Evolutionary conservation across 371 early-diverging fungal genomes (phyloP).

Genomic region (Mucor lusitanicus): DNA sequence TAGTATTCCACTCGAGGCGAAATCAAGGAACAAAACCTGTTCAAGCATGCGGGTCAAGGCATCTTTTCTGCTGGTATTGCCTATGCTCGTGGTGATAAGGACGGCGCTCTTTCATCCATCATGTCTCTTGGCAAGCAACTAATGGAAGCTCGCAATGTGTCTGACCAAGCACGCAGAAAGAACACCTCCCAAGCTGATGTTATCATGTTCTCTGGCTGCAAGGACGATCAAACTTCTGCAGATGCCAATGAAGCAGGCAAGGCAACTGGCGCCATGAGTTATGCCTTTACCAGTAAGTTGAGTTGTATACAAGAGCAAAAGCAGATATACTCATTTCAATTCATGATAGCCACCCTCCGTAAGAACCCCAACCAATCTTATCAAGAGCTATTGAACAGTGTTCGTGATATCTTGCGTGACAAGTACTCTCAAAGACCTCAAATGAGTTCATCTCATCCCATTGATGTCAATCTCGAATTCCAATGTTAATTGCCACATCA

Average conservation of each 20-base stretch:
- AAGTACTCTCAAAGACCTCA: constrained; percentile 86
- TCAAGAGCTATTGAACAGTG: constrained; percentile 70
- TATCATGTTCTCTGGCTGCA: constrained; percentile 89
- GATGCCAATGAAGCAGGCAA: constrained; percentile 69
- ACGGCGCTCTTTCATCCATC: constrained; percentile 48
- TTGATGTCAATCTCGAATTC: constrained; percentile 75
- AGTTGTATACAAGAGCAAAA: too few relatives aligned
- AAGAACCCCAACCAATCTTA: constrained; percentile 71
- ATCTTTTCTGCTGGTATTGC: constrained; percentile 54
- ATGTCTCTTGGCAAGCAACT: constrained; percentile 51
- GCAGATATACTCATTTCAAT: neutral
- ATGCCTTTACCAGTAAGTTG: constrained; percentile 67
- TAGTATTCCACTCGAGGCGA: constrained; percentile 72
- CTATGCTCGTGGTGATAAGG: constrained; percentile 50
- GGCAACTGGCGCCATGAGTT: constrained; percentile 83
- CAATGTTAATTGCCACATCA: constrained; percentile 21
- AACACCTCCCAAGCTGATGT: constrained; percentile 74
- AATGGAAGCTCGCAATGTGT: constrained; percentile 36
- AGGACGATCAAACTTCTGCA: constrained; percentile 89
- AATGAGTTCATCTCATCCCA: constrained; percentile 73
- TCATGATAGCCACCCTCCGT: constrained; percentile 45
- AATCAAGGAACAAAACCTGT: constrained; percentile 52
- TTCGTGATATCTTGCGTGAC: constrained; percentile 71
- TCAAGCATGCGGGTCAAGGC: constrained; percentile 52
- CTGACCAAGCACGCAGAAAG: constrained; percentile 37